Evolutionary conservation across 768 basidiomycete genomes (phyloP).

Genomic region (Collybia sordida): DNA sequence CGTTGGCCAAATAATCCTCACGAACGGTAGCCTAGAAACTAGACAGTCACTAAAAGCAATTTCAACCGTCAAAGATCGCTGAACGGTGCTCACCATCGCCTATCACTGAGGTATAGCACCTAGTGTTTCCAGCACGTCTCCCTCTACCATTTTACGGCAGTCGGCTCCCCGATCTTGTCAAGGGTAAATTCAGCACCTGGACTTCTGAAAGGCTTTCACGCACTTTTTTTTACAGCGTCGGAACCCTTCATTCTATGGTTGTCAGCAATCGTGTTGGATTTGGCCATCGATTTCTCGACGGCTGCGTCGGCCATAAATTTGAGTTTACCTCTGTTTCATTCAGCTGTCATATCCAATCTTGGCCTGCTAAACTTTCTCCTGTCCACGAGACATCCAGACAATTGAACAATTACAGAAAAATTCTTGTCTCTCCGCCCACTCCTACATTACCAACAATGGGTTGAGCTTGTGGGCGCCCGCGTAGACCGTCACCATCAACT

Average conservation of each 20-base stretch:
- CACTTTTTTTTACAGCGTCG: constrained; percentile 57
- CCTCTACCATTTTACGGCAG: constrained; percentile 79
- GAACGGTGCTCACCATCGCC: constrained; percentile 86
- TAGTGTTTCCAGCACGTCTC: constrained; percentile 97
- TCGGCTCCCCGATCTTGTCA: constrained; percentile 34
- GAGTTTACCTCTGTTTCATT: no score
- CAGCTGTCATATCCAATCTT: no score
- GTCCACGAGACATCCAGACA: no score
- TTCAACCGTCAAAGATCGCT: background rate
- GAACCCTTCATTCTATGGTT: constrained; percentile 32
- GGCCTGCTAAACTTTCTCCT: no score
- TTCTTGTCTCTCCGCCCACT: no score
- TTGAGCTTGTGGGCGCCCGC: no score
- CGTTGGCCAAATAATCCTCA: constrained; percentile 96
- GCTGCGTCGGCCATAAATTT: no score
- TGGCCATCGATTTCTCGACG: no score
- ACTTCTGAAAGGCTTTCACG: constrained; percentile 68
- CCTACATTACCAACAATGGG: no score
- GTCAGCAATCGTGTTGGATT: no score
- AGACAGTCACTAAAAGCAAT: constrained; percentile 10
- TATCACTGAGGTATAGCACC: constrained; percentile 96
- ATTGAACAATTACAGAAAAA: no score
- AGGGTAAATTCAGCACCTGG: constrained; percentile 25
- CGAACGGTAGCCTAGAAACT: constrained; percentile 87
- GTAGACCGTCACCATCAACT: no score